Base-by-base conservation (phyloP, 768 basidiomycete species). In the Austroboletus eburneus region DNA sequence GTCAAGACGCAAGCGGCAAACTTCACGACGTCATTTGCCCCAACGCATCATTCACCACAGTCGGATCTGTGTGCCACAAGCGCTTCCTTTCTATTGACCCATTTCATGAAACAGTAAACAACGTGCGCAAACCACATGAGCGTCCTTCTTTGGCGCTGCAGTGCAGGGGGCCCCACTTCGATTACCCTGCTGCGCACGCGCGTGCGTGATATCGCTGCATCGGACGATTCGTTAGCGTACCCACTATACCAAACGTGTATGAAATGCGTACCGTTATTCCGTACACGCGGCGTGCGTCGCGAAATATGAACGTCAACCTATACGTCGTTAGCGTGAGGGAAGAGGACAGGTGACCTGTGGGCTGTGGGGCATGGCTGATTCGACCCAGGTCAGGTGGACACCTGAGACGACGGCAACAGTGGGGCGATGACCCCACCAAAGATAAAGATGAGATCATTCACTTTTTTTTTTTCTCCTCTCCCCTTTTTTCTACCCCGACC, bases 351-450 rank as follows among this genome's bases (percentile, higher is more conserved):
- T 57, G 56, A 57, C 40, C 43, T 0, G 14, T 10, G 6, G 41
- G 16, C 32, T 4, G 32, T 14, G 32, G 16, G 32, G n/a, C 17
- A 36, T 46, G 47, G 38, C 46, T 39, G 20, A n/a, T n/a, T n/a
- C n/a, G n/a, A n/a, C n/a, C n/a, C n/a, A n/a, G n/a, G 16, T 57
- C 57, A 57, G 57, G 49, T 58, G 57, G 27, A 29, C 52, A 27
- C 51, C 13, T 56, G 44, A 45, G 44, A 45, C 22, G 40, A 53
- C 38, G 18, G 35, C 23, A 18, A 40, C 18, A n/a, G 7, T 20
- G 38, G 20, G 48, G 56, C 42, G 57, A 58, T 55, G 36, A 36
- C n/a, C 43, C 27, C 14, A 24, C 9, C 16, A 37, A 41, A 18
- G 44, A 57, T 57, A 57, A 57, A 57, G 52, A 17, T 6, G 21